Conservation (phyloP, 139 green algal genomes). For the Bryopsis sp. region DNA sequence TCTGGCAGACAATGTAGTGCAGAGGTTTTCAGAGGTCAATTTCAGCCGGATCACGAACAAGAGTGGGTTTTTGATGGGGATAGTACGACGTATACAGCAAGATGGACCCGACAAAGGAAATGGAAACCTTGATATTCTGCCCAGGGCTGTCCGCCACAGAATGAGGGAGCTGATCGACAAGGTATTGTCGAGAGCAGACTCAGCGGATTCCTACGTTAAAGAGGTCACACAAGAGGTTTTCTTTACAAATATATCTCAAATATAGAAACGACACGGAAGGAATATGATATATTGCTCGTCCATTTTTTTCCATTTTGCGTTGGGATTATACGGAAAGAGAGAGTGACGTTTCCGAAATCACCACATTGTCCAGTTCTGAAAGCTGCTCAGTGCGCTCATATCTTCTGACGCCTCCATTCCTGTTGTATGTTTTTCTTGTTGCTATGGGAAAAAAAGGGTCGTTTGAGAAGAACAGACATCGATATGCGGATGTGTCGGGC, state of each 20-base stretch:
- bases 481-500: slow-evolving; percentile 10
- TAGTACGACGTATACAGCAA: slow-evolving; percentile 17
- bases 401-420: too few species aligned
- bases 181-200: too few species aligned
- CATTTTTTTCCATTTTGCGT: not conserved
- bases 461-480: slow-evolving; percentile 11
- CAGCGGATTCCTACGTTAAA: too few species aligned
- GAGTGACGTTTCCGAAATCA: too few species aligned
- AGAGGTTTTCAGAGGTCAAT: slow-evolving; percentile 18
- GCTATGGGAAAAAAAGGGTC: too few species aligned
- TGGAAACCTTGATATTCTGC: slow-evolving; percentile 1
- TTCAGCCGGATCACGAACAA: slow-evolving; percentile 14
- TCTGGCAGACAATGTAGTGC: slow-evolving; percentile 11
- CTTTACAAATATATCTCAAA: too few species aligned
- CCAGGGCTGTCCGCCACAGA: not conserved
- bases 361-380: too few species aligned
- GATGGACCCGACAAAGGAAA: not conserved
- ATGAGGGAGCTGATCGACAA: slow-evolving; percentile 14
- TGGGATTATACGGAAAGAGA: too few species aligned
- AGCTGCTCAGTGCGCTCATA: too few species aligned
- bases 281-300: not conserved
- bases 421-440: too few species aligned
- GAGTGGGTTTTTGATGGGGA: slow-evolving; percentile 19
- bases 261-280: too few species aligned
- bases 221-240: too few species aligned